These are phyloP conservation scores for Aureobasidium sp. DNA, from an alignment of 2,329 filamentous ascomycete genomes.

Conservation along the genomic window DNA sequence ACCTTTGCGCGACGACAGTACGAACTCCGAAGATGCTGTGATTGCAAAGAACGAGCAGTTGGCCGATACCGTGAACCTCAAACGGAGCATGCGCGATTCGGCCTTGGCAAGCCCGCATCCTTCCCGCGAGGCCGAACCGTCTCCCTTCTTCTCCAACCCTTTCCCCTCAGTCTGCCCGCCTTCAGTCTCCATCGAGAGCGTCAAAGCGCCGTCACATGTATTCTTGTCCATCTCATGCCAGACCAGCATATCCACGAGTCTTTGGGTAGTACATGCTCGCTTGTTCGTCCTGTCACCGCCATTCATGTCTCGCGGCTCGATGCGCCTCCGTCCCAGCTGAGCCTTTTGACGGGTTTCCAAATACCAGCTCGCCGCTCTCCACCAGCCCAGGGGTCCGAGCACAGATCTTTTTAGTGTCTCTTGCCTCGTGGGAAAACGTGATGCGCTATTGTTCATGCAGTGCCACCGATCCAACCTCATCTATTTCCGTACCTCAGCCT, in stretches of 20 bases:
- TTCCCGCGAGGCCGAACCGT: background rate
- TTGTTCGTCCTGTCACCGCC: slow-evolving; percentile 8
- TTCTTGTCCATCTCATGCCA: background rate
- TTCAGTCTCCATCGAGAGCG: background rate
- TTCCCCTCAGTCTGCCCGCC: background rate
- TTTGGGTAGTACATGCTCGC: slow-evolving; percentile 7
- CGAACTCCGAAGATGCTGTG: background rate
- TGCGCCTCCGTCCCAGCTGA: background rate
- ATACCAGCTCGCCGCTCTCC: background rate
- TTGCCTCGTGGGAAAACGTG: slow-evolving; percentile 5
- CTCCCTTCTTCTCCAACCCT: background rate
- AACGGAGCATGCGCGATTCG: background rate
- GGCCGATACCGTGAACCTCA: background rate
- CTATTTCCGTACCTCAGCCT: slow-evolving; percentile 9
- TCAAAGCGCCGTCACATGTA: background rate
- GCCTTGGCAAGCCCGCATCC: slow-evolving; percentile 4
- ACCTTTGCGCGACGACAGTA: slow-evolving; percentile 4
- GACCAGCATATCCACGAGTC: background rate
- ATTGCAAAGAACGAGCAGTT: background rate
- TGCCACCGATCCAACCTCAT: slow-evolving; percentile 2
- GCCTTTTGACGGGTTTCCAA: background rate
- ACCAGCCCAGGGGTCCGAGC: background rate
- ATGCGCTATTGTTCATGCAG: slow-evolving; percentile 11
- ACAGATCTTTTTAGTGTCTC: slow-evolving; percentile 2
- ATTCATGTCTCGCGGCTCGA: background rate